Conservation (phyloP, 164 flowering plant species). For the Macadamia tetraphylla region DNA sequence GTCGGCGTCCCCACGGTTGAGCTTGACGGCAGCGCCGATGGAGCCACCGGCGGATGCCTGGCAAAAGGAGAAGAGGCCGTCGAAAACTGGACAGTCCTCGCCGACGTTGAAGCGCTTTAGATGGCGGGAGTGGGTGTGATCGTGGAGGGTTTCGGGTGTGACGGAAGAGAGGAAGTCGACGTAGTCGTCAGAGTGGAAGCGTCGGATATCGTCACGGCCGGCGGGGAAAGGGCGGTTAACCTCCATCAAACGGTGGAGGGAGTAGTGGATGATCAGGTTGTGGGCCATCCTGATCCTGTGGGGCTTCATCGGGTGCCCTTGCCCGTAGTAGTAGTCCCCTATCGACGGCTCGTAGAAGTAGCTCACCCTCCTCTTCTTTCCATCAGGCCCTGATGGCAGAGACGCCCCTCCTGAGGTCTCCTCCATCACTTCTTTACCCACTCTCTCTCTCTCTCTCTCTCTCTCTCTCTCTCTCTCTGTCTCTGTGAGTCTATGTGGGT, state of each 20-base stretch:
- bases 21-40: constrained; percentile 49
- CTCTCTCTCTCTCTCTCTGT: not conserved
- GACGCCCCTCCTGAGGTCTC: constrained; percentile 26
- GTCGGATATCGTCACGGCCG: constrained; percentile 32
- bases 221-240: constrained; percentile 49
- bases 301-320: constrained; percentile 72
- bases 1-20: constrained; percentile 44
- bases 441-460: not conserved
- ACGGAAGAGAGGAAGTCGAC: constrained; percentile 46
- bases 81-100: constrained; percentile 61
- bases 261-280: constrained; percentile 46
- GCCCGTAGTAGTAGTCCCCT: constrained; percentile 65
- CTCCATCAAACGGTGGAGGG: constrained; percentile 50
- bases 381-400: constrained; percentile 45
- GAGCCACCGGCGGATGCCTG: constrained; percentile 54
- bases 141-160: constrained; percentile 31
- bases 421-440: not conserved
- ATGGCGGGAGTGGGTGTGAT: constrained; percentile 26
- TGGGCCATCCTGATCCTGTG: constrained; percentile 65
- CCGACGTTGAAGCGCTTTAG: constrained; percentile 52
- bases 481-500: no score
- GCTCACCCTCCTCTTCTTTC: constrained; percentile 37
- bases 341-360: constrained; percentile 64
- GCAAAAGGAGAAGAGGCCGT: constrained; percentile 47
- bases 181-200: constrained; percentile 52